Conservation (phyloP, 164 flowering plant genomes). For the Dillenia suffruticosa region DNA sequence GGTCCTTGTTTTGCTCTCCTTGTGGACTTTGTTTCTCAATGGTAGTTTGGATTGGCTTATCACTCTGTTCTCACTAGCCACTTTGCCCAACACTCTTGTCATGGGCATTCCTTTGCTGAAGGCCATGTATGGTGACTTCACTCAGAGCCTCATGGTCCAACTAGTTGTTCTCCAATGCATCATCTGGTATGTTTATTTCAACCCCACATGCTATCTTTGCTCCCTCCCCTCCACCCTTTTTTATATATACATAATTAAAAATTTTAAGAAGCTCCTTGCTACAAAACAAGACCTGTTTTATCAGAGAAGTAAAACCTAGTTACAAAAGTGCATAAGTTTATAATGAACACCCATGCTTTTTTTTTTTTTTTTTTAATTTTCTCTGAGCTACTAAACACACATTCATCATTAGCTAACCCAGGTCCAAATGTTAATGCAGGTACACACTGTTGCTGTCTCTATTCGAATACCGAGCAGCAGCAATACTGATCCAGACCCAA, state of each 20-base stretch:
- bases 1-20: slow-evolving; percentile 31
- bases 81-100: slow-evolving; percentile 56
- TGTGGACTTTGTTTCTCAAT: slow-evolving; percentile 25
- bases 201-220: too few relatives aligned
- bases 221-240: too few relatives aligned
- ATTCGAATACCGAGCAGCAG: slow-evolving; percentile 52
- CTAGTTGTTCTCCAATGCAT: slow-evolving; percentile 62
- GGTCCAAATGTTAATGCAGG: slow-evolving; percentile 18
- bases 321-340: too few relatives aligned
- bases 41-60: slow-evolving; percentile 45
- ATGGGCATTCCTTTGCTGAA: slow-evolving; percentile 60
- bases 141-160: slow-evolving; percentile 57
- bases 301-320: too few relatives aligned
- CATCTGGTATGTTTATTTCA: slow-evolving; percentile 31
- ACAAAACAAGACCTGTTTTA: too few relatives aligned
- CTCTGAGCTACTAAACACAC: neutral
- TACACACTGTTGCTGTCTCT: slow-evolving; percentile 50
- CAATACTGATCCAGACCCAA: slow-evolving; percentile 29
- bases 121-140: slow-evolving; percentile 53
- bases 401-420: neutral
- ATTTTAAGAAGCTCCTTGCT: neutral
- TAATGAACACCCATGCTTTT: neutral
- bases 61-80: slow-evolving; percentile 48
- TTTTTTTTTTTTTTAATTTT: neutral
- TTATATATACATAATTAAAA: too few relatives aligned